Evolutionary conservation across 306 rosid genomes (phyloP).

Genomic region (Cicer pinnatifidum): DNA sequence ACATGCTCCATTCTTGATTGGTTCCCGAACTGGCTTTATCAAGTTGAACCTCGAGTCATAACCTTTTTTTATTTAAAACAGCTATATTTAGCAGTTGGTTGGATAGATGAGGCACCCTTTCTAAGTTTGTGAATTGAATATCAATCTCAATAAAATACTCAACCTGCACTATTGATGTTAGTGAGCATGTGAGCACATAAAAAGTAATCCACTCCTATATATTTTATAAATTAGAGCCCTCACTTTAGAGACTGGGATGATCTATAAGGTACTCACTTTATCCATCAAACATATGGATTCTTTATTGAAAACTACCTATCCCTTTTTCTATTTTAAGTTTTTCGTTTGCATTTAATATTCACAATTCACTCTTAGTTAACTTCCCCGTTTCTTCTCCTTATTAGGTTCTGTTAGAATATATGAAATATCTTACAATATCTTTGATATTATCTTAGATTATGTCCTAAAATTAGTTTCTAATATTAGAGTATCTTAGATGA

Average conservation of each 20-base stretch:
- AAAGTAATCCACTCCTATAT: background rate
- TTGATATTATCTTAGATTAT: too few species aligned
- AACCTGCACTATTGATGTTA: background rate
- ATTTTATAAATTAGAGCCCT: background rate
- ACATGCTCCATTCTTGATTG: background rate
- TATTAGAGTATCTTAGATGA: too few species aligned
- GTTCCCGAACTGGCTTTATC: slow-evolving; percentile 1
- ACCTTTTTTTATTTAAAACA: background rate
- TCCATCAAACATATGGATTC: background rate
- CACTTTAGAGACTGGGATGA: background rate
- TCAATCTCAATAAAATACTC: background rate
- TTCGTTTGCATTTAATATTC: background rate
- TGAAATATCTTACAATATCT: too few species aligned
- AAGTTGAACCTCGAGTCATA: slow-evolving; percentile 10
- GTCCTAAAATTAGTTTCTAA: too few species aligned
- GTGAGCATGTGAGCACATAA: background rate
- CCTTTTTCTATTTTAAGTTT: background rate
- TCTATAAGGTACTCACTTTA: background rate
- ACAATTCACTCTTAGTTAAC: background rate
- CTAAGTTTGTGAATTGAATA: background rate
- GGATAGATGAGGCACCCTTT: slow-evolving; percentile 11
- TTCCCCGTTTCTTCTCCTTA: background rate
- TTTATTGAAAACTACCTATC: background rate
- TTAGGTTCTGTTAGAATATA: background rate
- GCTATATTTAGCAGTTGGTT: background rate